Evolutionary conservation across 768 basidiomycete species (phyloP).

Genomic region (Pisolithus tinctorius): DNA sequence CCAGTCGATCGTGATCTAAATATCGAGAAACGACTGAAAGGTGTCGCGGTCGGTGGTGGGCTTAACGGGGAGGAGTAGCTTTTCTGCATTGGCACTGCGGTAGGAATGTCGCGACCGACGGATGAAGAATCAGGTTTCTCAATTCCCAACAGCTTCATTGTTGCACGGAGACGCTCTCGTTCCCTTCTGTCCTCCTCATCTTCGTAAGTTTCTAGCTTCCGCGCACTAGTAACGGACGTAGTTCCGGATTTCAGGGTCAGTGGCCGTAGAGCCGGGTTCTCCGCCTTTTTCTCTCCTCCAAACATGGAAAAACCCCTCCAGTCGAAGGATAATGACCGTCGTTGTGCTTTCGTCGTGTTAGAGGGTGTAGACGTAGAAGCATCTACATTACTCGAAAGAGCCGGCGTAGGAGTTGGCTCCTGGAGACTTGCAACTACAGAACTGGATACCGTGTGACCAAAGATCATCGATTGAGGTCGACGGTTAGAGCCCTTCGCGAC

Average conservation of each 20-base stretch:
- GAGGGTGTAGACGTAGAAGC: conserved; percentile 13
- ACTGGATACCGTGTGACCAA: conserved; percentile 32
- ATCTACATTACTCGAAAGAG: conserved; percentile 12
- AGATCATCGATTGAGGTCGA: conserved; percentile 58
- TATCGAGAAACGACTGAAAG: conserved; percentile 58
- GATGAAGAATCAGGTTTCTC: conserved; percentile 51
- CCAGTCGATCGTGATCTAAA: conserved; percentile 50
- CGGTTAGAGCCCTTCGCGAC: conserved; percentile 29
- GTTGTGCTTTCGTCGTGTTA: conserved; percentile 38
- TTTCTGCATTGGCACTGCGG: conserved; percentile 34
- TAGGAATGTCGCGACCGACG: conserved; percentile 12
- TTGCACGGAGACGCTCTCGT: conserved; percentile 80
- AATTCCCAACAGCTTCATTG: conserved; percentile 94
- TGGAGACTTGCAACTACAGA: conserved; percentile 30
- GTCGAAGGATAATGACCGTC: conserved; percentile 79
- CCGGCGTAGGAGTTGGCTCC: conserved; percentile 16
- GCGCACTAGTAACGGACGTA: conserved; percentile 48
- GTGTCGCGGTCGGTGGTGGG: conserved; percentile 20
- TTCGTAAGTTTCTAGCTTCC: conserved; percentile 81
- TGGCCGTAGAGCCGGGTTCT: conserved; percentile 53
- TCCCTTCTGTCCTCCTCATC: conserved; percentile 90
- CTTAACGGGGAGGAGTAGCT: conserved; percentile 33
- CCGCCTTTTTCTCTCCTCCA: conserved; percentile 55
- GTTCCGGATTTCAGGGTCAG: conserved; percentile 67
- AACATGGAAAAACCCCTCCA: conserved; percentile 79